Percentiles rank a stretch among this genome's conserved stretches.
These are phyloP conservation scores for Microstroma glucosiphilum DNA, from an alignment of 1,284 basidiomycete genomes.

Conservation along the genomic window DNA sequence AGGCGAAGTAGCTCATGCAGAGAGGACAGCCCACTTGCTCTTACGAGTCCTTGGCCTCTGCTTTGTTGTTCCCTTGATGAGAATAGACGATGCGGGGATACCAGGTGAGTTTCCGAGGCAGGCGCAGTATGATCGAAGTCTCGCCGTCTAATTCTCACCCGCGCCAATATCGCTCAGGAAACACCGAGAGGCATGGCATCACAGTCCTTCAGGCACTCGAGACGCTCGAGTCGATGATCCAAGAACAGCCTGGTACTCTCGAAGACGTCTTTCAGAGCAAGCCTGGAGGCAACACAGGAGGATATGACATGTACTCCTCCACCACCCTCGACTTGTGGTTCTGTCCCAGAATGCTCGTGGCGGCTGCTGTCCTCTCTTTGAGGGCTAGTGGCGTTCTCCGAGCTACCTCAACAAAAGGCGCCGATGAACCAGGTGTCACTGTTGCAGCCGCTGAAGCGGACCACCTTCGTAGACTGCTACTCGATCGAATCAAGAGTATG, in stretches of 20 bases:
- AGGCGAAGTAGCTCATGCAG: background rate
- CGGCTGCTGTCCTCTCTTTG: constrained; percentile 17
- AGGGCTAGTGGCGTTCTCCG: constrained; percentile 17
- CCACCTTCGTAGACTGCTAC: background rate
- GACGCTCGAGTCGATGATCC: constrained; percentile 1
- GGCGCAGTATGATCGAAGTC: background rate
- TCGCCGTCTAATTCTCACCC: no score
- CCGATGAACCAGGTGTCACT: background rate
- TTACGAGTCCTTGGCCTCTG: constrained; percentile 7
- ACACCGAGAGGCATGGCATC: constrained; percentile 1
- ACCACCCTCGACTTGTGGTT: constrained; percentile 39
- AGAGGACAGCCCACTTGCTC: constrained; percentile 10
- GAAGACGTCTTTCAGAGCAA: constrained; percentile 7
- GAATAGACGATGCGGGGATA: background rate
- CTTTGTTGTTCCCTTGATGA: constrained; percentile 13
- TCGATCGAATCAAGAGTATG: background rate
- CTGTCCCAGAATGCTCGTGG: constrained; percentile 26
- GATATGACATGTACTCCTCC: constrained; percentile 2
- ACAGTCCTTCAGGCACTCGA: constrained; percentile 6
- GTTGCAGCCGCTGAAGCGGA: background rate
- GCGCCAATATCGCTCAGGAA: background rate
- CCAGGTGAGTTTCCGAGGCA: background rate
- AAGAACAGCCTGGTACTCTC: constrained; percentile 5
- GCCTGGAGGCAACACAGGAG: background rate
- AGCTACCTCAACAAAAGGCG: background rate